Evolutionary conservation across 306 rosid genomes (phyloP).

Genomic region (Trichosanthes truncata): DNA sequence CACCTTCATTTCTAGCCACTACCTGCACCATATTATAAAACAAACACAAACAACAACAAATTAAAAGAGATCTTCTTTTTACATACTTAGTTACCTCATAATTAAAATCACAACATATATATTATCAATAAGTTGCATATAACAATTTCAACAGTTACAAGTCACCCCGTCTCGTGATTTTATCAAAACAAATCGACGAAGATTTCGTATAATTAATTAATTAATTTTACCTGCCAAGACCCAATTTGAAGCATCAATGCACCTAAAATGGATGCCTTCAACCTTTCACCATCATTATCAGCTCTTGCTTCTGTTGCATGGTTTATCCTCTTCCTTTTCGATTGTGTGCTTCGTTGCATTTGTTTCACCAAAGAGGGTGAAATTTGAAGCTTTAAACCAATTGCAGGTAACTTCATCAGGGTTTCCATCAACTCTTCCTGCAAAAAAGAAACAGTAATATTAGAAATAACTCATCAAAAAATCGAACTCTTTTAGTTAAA

Average conservation of each 20-base stretch:
- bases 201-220: too few relatives aligned
- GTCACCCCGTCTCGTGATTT: too few relatives aligned
- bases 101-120: too few relatives aligned
- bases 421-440: not conserved
- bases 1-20: conserved; percentile 10
- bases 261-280: conserved; percentile 9
- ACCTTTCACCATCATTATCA: not conserved
- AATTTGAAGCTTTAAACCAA: conserved; percentile 1
- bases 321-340: not conserved
- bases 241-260: conserved; percentile 1
- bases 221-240: not conserved
- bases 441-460: not conserved
- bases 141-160: too few relatives aligned
- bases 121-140: too few relatives aligned
- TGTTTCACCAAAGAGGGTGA: conserved; percentile 1
- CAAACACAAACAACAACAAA: too few relatives aligned
- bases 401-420: not conserved
- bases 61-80: too few relatives aligned
- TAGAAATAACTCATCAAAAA: not conserved
- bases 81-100: too few relatives aligned
- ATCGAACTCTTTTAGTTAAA: too few relatives aligned
- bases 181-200: too few relatives aligned
- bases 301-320: not conserved
- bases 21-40: not conserved
- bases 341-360: not conserved